Conservation (phyloP, 1,284 basidiomycete genomes). For the Trichosporon coremiiforme region DNA sequence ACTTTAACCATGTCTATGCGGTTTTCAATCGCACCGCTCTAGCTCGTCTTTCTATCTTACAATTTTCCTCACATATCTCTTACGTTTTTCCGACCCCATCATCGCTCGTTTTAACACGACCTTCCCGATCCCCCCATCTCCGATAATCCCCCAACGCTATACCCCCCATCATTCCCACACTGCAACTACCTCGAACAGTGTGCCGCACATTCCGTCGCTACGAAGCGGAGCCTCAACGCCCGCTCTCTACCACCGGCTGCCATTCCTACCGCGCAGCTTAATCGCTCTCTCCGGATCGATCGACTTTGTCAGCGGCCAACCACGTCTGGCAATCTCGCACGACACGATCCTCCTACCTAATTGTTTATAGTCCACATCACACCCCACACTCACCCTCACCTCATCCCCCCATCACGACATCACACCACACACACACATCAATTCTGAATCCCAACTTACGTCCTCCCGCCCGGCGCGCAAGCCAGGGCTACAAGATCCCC, state of each 20-base stretch:
- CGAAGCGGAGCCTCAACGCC: constrained; percentile 12
- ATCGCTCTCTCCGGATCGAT: constrained; percentile 11
- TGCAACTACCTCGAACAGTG: constrained; percentile 14
- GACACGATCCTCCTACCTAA: too few species aligned
- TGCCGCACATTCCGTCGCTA: constrained; percentile 4
- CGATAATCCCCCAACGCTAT: background rate
- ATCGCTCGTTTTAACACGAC: constrained; percentile 13
- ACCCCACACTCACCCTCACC: constrained; percentile 9
- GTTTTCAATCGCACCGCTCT: constrained; percentile 17
- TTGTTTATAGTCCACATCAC: constrained; percentile 6
- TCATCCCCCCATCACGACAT: constrained; percentile 14
- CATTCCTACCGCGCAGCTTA: background rate
- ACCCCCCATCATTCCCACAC: constrained; percentile 15
- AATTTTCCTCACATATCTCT: constrained; percentile 5
- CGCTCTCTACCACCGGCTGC: background rate
- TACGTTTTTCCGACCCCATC: background rate
- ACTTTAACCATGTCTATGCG: constrained; percentile 9
- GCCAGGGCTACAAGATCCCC: constrained; percentile 36
- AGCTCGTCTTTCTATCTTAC: constrained; percentile 12
- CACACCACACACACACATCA: constrained; percentile 11
- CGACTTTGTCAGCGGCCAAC: background rate
- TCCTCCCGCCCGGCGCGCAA: constrained; percentile 29
- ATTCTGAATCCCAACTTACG: background rate
- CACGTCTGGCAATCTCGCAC: background rate
- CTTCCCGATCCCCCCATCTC: constrained; percentile 5